Evolutionary conservation across 108 stramenopile genomes (phyloP).

Genomic region (Nannochloropsis gaditana): DNA sequence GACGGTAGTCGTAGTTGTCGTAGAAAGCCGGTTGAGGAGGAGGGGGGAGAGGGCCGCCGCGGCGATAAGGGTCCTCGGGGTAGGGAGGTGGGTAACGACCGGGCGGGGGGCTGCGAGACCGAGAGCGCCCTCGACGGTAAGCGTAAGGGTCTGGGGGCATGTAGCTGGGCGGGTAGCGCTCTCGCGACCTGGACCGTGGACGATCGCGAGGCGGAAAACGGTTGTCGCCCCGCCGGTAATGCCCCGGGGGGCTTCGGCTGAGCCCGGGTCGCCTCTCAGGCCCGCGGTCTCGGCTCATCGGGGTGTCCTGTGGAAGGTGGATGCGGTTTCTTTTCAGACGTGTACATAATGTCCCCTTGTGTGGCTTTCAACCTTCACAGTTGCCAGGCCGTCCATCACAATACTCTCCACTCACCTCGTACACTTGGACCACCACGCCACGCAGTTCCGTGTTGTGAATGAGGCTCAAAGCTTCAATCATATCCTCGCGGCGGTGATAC

Average conservation of each 20-base stretch:
- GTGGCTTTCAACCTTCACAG: too few species aligned
- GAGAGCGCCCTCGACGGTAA: background rate
- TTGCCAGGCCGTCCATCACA: too few species aligned
- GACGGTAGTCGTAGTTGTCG: background rate
- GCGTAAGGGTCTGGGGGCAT: background rate
- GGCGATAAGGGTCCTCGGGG: background rate
- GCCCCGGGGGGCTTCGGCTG: background rate
- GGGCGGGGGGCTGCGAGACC: background rate
- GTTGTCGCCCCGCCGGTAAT: background rate
- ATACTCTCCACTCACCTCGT: background rate
- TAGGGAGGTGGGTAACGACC: background rate
- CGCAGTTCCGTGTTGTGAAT: background rate
- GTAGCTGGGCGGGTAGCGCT: background rate
- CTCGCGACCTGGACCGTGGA: background rate
- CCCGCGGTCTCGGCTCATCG: background rate
- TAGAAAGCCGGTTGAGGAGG: background rate
- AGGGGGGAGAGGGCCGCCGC: background rate
- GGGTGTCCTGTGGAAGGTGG: background rate
- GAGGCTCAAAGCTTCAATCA: background rate
- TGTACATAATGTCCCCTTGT: too few species aligned
- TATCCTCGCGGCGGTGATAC: background rate
- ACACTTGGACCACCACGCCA: background rate
- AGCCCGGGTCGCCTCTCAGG: background rate
- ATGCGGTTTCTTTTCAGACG: too few species aligned
- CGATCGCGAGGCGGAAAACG: background rate